phyloP scores from a whole-genome alignment of 306 rosid species.

The Luffa acutangula region DNA sequence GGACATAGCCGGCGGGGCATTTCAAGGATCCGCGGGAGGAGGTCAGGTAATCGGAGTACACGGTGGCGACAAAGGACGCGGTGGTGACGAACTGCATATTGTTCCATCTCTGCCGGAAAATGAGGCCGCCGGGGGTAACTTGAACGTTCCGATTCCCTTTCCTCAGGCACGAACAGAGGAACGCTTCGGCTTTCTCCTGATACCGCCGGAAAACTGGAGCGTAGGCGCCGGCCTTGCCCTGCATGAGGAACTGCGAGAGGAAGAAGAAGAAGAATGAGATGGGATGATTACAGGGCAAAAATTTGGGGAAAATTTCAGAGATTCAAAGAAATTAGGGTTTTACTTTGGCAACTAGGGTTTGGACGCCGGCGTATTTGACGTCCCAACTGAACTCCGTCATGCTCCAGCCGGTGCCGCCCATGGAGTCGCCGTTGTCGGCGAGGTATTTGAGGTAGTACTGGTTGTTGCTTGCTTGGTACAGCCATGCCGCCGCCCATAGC shows the following conservation, averaged over 20 bases:
- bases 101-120: slow-evolving; percentile 88
- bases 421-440: slow-evolving; percentile 62
- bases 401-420: slow-evolving; percentile 94
- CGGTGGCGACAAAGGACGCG: slow-evolving; percentile 69
- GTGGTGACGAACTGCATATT: slow-evolving; percentile 89
- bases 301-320: too few relatives aligned
- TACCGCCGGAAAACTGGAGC: slow-evolving; percentile 53
- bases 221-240: slow-evolving; percentile 67
- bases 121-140: slow-evolving; percentile 90
- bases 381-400: slow-evolving; percentile 97
- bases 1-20: slow-evolving; percentile 53
- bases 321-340: background rate
- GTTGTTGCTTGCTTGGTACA: slow-evolving; percentile 78
- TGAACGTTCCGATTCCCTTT: slow-evolving; percentile 53
- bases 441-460: slow-evolving; percentile 72
- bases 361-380: slow-evolving; percentile 85
- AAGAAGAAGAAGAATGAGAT: background rate
- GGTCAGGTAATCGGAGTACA: slow-evolving; percentile 78
- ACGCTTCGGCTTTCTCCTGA: slow-evolving; percentile 63
- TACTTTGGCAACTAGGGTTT: slow-evolving; percentile 84
- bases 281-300: background rate
- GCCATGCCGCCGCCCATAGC: slow-evolving; percentile 98
- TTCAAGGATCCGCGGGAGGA: slow-evolving; percentile 37
- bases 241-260: slow-evolving; percentile 55
- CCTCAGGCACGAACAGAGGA: slow-evolving; percentile 77